These are phyloP conservation scores for Echium plantagineum DNA, from an alignment of 257 asterid species.

Conservation along the genomic window DNA sequence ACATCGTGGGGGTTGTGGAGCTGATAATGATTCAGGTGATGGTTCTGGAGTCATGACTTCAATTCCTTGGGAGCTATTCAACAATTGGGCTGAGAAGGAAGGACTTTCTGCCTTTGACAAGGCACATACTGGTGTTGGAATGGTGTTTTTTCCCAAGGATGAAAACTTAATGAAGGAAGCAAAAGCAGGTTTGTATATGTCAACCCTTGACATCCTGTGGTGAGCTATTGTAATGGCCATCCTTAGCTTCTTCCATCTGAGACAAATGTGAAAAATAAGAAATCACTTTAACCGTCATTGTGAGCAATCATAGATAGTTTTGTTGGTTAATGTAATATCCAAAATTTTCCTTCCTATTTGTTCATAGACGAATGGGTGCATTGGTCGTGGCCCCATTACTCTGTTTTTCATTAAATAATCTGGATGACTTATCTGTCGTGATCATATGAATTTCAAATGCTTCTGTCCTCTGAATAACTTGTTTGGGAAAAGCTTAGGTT, in stretches of 20 bases:
- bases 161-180: conserved; percentile 57
- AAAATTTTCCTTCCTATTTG: too few species aligned
- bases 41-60: conserved; percentile 96
- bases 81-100: conserved; percentile 78
- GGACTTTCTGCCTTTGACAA: conserved; percentile 62
- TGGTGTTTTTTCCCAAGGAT: conserved; percentile 87
- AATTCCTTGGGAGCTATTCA: conserved; percentile 89
- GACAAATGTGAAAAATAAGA: neutral
- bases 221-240: neutral
- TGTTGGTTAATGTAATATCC: too few species aligned
- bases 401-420: too few species aligned
- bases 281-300: neutral
- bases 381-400: too few species aligned
- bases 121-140: conserved; percentile 87
- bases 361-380: too few species aligned
- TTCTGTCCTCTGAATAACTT: too few species aligned
- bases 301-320: neutral
- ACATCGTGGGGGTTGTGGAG: conserved; percentile 99
- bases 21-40: conserved; percentile 98
- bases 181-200: conserved; percentile 45
- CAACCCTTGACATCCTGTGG: neutral
- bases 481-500: too few species aligned
- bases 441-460: too few species aligned
- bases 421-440: too few species aligned
- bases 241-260: neutral